These are phyloP conservation scores for Talaromyces sp. DNA, from an alignment of 2,329 filamentous ascomycete genomes.

Conservation along the genomic window DNA sequence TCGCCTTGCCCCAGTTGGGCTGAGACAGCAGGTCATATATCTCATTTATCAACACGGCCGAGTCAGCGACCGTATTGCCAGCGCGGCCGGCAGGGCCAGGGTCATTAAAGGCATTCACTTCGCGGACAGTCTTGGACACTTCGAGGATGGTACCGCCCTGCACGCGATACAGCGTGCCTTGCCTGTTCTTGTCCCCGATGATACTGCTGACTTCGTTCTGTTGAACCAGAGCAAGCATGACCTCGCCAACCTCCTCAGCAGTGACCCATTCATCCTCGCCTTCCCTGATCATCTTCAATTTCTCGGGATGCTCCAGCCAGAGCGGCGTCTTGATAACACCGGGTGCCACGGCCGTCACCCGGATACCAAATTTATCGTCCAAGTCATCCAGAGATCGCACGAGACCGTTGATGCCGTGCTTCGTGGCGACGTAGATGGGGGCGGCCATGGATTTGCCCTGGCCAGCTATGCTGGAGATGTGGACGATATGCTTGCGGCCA, in stretches of 20 bases:
- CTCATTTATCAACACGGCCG: constrained; percentile 40
- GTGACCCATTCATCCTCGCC: constrained; percentile 53
- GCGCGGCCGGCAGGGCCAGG: constrained; percentile 45
- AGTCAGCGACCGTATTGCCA: constrained; percentile 46
- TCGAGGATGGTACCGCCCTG: constrained; percentile 52
- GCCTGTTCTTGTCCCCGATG: constrained; percentile 28
- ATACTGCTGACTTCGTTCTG: constrained; percentile 39
- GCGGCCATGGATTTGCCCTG: constrained; percentile 35
- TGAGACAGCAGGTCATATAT: constrained; percentile 46
- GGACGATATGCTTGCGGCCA: constrained; percentile 40
- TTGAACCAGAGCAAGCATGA: constrained; percentile 54
- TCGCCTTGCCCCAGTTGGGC: constrained; percentile 46
- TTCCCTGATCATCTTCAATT: constrained; percentile 48
- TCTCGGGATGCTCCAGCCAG: constrained; percentile 60
- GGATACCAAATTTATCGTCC: constrained; percentile 47
- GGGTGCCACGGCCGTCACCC: constrained; percentile 58
- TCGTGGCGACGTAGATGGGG: constrained; percentile 47
- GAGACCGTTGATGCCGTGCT: constrained; percentile 47
- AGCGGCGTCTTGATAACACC: constrained; percentile 59
- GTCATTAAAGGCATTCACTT: constrained; percentile 50
- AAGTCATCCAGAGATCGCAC: constrained; percentile 48
- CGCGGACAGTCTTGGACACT: constrained; percentile 51
- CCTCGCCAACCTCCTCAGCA: constrained; percentile 57
- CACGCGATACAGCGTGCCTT: constrained; percentile 30
- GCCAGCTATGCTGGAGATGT: constrained; percentile 47